Evolutionary conservation across 1,284 basidiomycete species (phyloP).

Genomic region (Clitocybe nebularis): DNA sequence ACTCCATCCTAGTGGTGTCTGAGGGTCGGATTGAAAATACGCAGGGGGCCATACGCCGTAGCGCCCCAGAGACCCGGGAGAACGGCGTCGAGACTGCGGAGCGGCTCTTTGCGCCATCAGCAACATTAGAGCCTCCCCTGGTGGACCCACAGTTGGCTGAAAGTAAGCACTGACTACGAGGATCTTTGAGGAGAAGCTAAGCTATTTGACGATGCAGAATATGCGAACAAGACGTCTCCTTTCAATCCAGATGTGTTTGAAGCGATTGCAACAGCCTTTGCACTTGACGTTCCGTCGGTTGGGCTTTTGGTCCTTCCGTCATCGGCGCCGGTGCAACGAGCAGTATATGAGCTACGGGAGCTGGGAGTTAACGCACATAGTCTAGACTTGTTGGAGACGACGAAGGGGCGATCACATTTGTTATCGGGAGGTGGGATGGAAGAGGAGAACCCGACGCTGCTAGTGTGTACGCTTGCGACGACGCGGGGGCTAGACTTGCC

Average conservation of each 20-base stretch:
- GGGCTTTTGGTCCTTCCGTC: constrained; percentile 67
- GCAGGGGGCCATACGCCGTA: constrained; percentile 27
- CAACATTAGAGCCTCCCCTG: constrained; percentile 13
- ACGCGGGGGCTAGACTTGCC: constrained; percentile 72
- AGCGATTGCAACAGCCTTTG: constrained; percentile 65
- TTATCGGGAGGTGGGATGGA: constrained; percentile 28
- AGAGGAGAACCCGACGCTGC: constrained; percentile 52
- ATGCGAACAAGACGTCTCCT: constrained; percentile 41
- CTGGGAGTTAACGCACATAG: constrained; percentile 66
- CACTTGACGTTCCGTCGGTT: constrained; percentile 63
- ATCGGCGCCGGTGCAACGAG: constrained; percentile 51
- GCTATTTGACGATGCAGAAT: constrained; percentile 31
- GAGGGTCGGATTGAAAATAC: constrained; percentile 53
- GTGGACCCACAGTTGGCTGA: constrained; percentile 19
- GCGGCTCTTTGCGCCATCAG: constrained; percentile 15
- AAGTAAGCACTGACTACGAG: constrained; percentile 20
- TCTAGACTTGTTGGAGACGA: constrained; percentile 46
- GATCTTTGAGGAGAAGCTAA: constrained; percentile 13
- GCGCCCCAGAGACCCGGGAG: constrained; percentile 8
- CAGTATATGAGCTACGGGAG: constrained; percentile 57
- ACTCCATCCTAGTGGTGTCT: constrained; percentile 62
- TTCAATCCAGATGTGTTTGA: constrained; percentile 57
- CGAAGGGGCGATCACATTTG: constrained; percentile 40
- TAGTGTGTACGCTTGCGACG: constrained; percentile 65
- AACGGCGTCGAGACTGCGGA: constrained; percentile 16